Evolutionary conservation across 768 basidiomycete species (phyloP), one percentile per base, ranked within the genome.

Genomic region (Rhodotorula diobovata): DNA sequence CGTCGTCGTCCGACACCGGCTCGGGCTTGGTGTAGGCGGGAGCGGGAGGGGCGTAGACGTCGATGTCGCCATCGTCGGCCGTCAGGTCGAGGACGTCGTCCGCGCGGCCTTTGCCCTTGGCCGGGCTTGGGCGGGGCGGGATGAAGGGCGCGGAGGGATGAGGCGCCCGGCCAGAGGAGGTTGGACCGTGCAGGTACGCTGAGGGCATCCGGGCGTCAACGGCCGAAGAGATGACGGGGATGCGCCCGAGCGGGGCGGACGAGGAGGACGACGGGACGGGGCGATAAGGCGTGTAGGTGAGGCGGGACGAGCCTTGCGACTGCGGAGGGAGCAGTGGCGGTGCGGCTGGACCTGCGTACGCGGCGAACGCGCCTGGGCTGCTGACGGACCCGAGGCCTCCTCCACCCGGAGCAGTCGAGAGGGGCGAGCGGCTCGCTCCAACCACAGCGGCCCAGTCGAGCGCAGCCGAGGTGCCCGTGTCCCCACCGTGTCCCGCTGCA

Each of bases 221-320:
- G 18, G 59, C 71, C 18, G 71, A 68, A 16, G 63, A 68, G 35
- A 72, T 72, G 63, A 72, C 60, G 37, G 71, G 71, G 23, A 72
- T 57, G 20, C 67, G 63, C 34, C 67, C 66, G 25, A 61, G 37
- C 0, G 67, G 45, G 50, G 43, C 0, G 16, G 60, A 21, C 0
- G 68, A 30, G 32, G 68, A 15, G 32, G n/a, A 10, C 25, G 39
- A 34, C 23, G n/a, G 34, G 57, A 41, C 18, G 28, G 28, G 16
- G 32, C 35, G n/a, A 48, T 53, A 14, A 41, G 50, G n/a, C 58
- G n/a, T 15, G 25, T 9, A 4, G 21, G 15, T 8, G 45, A 23
- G 16, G 34, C 18, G 34, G 48, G 30, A 15, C 41, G 16, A 10
- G 16, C 12, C 18, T n/a, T 32, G n/a, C 41, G 59, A 23, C n/a